Evolutionary conservation across 257 asterid species (phyloP), one percentile per base, ranked within the genome.

Genomic region (Solanum neorickii): DNA sequence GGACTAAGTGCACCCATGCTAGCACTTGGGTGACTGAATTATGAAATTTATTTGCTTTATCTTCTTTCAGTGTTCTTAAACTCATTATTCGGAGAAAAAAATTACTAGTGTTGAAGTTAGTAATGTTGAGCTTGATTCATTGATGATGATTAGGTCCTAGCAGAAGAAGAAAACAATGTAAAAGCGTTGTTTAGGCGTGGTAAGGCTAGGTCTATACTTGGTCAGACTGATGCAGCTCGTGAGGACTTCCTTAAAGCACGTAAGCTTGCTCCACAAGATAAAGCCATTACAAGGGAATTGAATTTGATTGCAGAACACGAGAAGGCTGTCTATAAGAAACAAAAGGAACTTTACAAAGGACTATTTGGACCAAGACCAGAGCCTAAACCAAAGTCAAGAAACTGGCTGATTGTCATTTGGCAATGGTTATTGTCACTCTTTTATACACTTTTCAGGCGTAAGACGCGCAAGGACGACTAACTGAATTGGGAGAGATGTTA

Each of bases 141-240:
- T 68, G 41, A 87, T 89, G 86, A 47, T 60, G 27, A 86, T 44
- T 89, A 97, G 99, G 99, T 95, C 62, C 89, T 96, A 90, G 88
- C 87, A 8, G 98, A 96, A 94, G 99, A 97, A 78, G 99, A 94
- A 88, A 94, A 92, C 92, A 95, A 95, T 29, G 95, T 90, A 39
- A 97, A 97, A 91, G 98, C 99, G 10, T 90, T 97, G 87, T 97
- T 93, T 86, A 91, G 99, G 88, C 94, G 98, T 73, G 99, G 97
- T 84, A 97, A 97, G 88, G 99, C 99, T 49, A 93, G 97, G 89
- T 97, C 98, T 85, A 95, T 92, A 90, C 98, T 97, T 42, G 99
- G 99, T 90, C 99, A 97, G 93, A 94, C 95, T 7, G 98, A 94
- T 41, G 98, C 97, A 77, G 99, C 99, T 68, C 96, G 98, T 35